Conservation (phyloP, 2,329 filamentous ascomycete genomes). For the Alternaria sp. region DNA sequence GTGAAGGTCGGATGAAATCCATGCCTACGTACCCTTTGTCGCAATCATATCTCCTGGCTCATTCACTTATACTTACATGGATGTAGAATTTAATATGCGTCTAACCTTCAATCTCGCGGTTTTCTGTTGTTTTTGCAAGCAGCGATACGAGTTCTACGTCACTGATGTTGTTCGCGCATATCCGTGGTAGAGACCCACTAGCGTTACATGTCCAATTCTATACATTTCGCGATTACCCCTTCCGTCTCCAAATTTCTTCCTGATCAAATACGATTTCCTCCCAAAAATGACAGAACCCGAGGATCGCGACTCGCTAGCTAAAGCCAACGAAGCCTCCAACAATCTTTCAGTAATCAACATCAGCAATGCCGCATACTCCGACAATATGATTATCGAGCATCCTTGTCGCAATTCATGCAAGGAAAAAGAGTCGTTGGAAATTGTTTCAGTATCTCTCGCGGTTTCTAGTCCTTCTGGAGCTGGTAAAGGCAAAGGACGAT, state of each 20-base stretch:
- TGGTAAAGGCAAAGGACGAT: background rate
- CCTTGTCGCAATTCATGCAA: background rate
- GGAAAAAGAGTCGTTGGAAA: background rate
- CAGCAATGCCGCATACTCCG: background rate
- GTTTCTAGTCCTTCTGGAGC: background rate
- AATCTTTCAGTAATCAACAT: background rate
- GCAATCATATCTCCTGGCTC: background rate
- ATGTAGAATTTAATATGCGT: background rate
- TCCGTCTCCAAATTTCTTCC: background rate
- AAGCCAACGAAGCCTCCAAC: background rate
- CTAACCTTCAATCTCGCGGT: background rate
- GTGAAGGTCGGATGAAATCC: background rate
- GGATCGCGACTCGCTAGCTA: background rate
- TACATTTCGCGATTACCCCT: background rate
- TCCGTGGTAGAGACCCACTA: background rate
- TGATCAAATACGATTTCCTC: background rate
- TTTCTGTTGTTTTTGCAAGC: background rate
- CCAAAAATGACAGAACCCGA: background rate
- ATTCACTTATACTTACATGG: background rate
- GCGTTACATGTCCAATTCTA: background rate
- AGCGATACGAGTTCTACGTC: background rate
- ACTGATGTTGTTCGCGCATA: background rate
- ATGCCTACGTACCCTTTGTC: background rate
- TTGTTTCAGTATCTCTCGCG: background rate
- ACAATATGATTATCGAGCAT: background rate